A percentile compares a stretch with the other conserved stretches of the same genome.
These are phyloP conservation scores for Penicillium sp. DNA, from an alignment of 2,329 filamentous ascomycete genomes.

Conservation along the genomic window DNA sequence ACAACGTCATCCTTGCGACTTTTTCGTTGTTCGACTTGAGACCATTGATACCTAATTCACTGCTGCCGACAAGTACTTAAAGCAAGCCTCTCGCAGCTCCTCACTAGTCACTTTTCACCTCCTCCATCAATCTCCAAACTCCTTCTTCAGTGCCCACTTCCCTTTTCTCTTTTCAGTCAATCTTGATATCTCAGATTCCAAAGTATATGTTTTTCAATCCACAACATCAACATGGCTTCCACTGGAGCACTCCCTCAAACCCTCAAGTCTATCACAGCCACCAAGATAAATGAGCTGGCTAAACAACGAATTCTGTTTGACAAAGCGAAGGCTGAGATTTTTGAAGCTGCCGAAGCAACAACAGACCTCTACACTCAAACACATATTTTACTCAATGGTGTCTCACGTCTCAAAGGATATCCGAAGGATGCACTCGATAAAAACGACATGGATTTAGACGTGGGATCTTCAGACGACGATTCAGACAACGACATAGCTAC, in stretches of 20 bases:
- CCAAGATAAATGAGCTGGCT: constrained; percentile 61
- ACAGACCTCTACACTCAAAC: constrained; percentile 37
- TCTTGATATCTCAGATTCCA: not conserved
- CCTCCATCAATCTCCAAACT: too few species aligned
- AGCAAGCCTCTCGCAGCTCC: not conserved
- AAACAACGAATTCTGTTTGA: constrained; percentile 58
- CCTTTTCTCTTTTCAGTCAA: not conserved
- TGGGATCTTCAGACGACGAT: constrained; percentile 8
- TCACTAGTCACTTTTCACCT: not conserved
- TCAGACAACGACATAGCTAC: constrained; percentile 32
- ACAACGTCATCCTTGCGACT: not conserved
- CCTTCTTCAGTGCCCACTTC: too few species aligned
- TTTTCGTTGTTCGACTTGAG: too few species aligned
- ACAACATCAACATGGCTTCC: constrained; percentile 33
- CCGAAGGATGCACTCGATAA: constrained; percentile 40
- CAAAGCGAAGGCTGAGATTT: constrained; percentile 48
- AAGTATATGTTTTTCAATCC: not conserved
- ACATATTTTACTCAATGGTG: constrained; percentile 41
- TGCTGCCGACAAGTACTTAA: not conserved
- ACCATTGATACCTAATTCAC: not conserved
- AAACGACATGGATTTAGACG: constrained; percentile 34
- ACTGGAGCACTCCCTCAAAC: constrained; percentile 54
- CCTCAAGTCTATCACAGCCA: constrained; percentile 58
- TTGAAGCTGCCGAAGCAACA: constrained; percentile 37
- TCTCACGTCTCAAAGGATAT: constrained; percentile 43